phyloP scores from a whole-genome alignment of 768 basidiomycete genomes.

The Paxillus rubicundulus region DNA sequence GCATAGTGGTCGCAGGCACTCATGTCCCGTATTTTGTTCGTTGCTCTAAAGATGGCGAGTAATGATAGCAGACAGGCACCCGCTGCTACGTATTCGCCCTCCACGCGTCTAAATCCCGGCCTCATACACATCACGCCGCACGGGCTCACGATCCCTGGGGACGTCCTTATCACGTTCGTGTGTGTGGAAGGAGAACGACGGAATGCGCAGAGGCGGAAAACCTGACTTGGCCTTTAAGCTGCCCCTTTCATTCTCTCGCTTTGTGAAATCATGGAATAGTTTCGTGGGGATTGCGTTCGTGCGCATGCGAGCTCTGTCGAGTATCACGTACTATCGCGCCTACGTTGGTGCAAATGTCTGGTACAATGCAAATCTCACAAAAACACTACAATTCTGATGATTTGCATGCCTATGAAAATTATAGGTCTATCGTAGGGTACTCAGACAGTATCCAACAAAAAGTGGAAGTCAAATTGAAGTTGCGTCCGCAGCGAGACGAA shows the following conservation, averaged over 20 bases:
- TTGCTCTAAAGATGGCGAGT: constrained; percentile 19
- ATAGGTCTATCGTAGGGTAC: too few species aligned
- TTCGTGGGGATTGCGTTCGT: too few species aligned
- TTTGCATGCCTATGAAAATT: too few species aligned
- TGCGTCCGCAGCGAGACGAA: too few species aligned
- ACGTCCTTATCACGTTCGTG: constrained; percentile 33
- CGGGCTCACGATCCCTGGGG: constrained; percentile 30
- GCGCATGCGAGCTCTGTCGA: neutral
- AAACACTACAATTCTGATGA: too few species aligned
- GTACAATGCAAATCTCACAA: too few species aligned
- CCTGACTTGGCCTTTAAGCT: neutral
- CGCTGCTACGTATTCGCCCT: constrained; percentile 29
- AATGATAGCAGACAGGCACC: constrained; percentile 34
- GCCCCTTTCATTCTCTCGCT: neutral
- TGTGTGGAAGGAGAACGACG: constrained; percentile 34
- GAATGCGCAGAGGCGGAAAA: constrained; percentile 23
- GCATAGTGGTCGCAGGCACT: neutral
- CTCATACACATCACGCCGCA: constrained; percentile 34
- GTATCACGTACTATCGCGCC: too few species aligned
- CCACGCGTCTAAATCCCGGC: constrained; percentile 25
- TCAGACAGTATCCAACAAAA: too few species aligned
- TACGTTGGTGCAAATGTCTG: too few species aligned
- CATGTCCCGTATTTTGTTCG: constrained; percentile 19
- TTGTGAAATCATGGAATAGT: too few species aligned
- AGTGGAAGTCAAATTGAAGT: too few species aligned